Conservation (phyloP, 305 asterid genomes). For the Fraxinus nigra region DNA sequence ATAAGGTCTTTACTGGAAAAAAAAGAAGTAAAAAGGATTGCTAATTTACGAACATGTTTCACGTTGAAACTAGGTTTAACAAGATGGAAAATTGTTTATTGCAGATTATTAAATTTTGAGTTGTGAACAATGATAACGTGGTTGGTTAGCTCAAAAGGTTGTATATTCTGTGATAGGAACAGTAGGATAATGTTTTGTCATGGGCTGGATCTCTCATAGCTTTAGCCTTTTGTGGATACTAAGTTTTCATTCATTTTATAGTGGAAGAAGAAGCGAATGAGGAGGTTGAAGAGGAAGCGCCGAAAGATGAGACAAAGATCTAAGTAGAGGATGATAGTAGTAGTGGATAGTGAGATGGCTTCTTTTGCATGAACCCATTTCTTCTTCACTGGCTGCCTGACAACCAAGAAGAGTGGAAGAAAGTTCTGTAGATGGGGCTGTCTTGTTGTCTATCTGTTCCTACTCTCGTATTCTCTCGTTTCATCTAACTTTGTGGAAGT, state of each 20-base stretch:
- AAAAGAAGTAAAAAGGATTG: not conserved
- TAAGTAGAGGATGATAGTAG: not conserved
- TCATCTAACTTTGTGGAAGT: not conserved
- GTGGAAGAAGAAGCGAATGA: slow-evolving; percentile 20
- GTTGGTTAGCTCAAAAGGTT: not conserved
- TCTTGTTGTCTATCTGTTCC: not conserved
- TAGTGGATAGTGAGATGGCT: not conserved
- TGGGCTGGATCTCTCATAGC: not conserved
- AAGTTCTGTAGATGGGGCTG: slow-evolving; percentile 5
- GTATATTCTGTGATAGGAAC: not conserved
- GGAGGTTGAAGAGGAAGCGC: slow-evolving; percentile 21
- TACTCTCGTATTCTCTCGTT: not conserved
- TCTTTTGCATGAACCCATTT: not conserved
- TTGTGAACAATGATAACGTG: not conserved
- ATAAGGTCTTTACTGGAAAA: not conserved
- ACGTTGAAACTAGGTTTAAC: not conserved
- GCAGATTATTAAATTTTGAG: not conserved
- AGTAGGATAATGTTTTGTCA: not conserved
- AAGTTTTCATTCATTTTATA: not conserved
- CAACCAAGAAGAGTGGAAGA: not conserved
- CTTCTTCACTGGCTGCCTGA: not conserved
- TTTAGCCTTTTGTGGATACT: not conserved
- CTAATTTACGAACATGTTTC: not conserved
- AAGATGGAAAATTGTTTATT: not conserved
- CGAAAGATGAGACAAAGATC: slow-evolving; percentile 20